These are phyloP conservation scores for Verticillium longisporum DNA, from an alignment of 2,329 filamentous ascomycete species.

Conservation along the genomic window DNA sequence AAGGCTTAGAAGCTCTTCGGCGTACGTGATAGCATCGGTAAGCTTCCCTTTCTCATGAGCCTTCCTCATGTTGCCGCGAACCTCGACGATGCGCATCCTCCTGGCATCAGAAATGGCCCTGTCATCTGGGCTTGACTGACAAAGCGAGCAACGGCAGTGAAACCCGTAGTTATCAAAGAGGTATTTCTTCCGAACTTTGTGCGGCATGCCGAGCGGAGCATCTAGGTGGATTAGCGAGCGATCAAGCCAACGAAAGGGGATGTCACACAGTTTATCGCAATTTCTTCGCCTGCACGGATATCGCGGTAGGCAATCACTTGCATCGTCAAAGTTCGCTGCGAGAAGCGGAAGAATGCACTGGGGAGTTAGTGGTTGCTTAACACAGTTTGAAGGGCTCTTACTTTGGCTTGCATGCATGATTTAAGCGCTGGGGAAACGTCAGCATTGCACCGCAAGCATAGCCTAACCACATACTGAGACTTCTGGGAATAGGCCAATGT, in stretches of 20 bases:
- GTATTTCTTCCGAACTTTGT: neutral
- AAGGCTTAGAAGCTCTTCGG: neutral
- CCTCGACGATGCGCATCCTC: neutral
- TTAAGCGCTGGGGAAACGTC: slow-evolving; percentile 18
- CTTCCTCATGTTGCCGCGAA: neutral
- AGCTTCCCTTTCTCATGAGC: neutral
- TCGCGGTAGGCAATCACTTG: slow-evolving; percentile 23
- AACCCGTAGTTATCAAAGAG: slow-evolving; percentile 1
- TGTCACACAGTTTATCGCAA: slow-evolving; percentile 24
- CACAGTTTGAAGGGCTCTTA: slow-evolving; percentile 7
- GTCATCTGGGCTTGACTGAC: neutral
- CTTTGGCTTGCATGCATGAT: slow-evolving; percentile 28
- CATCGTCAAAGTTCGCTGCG: slow-evolving; percentile 18
- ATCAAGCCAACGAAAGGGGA: neutral
- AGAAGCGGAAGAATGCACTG: slow-evolving; percentile 24
- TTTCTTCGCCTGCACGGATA: slow-evolving; percentile 22
- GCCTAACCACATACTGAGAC: slow-evolving; percentile 18
- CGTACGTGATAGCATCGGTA: neutral
- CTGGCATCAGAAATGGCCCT: neutral
- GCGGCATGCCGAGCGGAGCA: slow-evolving; percentile 2
- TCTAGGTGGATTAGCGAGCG: neutral
- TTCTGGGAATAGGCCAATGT: slow-evolving; percentile 23
- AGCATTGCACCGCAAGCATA: neutral
- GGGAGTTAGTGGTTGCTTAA: neutral
- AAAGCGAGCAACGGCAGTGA: neutral